phyloP scores from a whole-genome alignment of 176 grass and related monocot species.

The Oryza glaberrima region DNA sequence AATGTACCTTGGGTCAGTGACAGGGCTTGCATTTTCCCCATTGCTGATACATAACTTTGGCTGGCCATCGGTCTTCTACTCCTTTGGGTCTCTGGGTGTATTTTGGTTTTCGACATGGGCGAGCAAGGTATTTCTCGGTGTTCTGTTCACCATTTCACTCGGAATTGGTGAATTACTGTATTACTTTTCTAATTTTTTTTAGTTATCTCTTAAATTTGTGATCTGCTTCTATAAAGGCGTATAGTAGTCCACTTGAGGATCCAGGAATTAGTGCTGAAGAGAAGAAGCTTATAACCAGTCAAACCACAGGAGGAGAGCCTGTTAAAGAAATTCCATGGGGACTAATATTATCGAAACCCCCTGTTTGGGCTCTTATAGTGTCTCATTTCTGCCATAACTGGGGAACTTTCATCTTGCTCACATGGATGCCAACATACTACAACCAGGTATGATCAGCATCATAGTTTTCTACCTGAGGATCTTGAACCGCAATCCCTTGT shows the following conservation, averaged over 20 bases:
- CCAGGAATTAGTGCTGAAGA: constrained; percentile 67
- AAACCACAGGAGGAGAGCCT: constrained; percentile 65
- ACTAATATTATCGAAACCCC: constrained; percentile 86
- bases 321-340: constrained; percentile 87
- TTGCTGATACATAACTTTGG: constrained; percentile 85
- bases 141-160: neutral
- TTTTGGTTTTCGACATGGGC: constrained; percentile 78
- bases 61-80: constrained; percentile 96
- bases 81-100: constrained; percentile 82
- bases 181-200: constrained; percentile 6
- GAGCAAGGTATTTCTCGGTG: constrained; percentile 61
- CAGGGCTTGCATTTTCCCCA: constrained; percentile 91
- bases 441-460: constrained; percentile 68
- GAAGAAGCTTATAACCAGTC: constrained; percentile 72
- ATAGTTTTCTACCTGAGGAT: constrained; percentile 21
- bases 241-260: constrained; percentile 96
- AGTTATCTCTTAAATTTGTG: constrained; percentile 12
- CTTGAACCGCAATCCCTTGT: neutral
- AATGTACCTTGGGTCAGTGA: constrained; percentile 97
- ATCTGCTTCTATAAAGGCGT: constrained; percentile 57
- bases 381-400: constrained; percentile 98
- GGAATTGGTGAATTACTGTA: constrained; percentile 25
- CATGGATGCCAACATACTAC: constrained; percentile 99
- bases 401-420: constrained; percentile 98
- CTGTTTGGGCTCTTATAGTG: constrained; percentile 95